Evolutionary conservation across 805 yeast species (phyloP).

Genomic region (Kazachstania africana): DNA sequence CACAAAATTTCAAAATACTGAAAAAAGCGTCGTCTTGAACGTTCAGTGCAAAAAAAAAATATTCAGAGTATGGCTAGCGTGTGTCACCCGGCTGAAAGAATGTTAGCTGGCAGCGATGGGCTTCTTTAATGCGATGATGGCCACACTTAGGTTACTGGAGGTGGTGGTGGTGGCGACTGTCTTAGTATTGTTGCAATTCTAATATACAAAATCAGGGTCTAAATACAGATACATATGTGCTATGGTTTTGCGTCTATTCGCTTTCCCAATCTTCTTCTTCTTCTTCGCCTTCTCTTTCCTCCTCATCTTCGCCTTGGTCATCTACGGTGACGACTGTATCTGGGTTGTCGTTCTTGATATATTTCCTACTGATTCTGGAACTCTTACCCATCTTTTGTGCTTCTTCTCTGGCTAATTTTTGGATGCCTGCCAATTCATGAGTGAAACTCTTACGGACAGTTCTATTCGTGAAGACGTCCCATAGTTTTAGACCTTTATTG

Average conservation of each 20-base stretch:
- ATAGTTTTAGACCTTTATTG: conserved; percentile 69
- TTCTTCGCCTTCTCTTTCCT: conserved; percentile 24
- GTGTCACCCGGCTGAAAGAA: too few species aligned
- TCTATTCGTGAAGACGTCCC: conserved; percentile 82
- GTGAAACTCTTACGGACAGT: conserved; percentile 64
- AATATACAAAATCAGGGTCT: too few species aligned
- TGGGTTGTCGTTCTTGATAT: conserved; percentile 33
- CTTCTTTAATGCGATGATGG: too few species aligned
- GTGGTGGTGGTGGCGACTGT: too few species aligned
- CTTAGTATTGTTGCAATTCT: too few species aligned
- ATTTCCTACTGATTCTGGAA: conserved; percentile 68
- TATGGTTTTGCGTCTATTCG: too few species aligned
- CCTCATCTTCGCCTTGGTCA: conserved; percentile 52
- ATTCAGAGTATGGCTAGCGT: too few species aligned
- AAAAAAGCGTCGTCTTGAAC: not conserved
- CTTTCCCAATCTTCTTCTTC: too few species aligned
- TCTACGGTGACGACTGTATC: conserved; percentile 56
- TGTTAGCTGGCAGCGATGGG: too few species aligned
- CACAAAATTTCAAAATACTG: not conserved
- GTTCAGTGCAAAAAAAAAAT: conserved; percentile 6
- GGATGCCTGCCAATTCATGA: conserved; percentile 42
- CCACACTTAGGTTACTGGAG: too few species aligned
- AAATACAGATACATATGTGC: too few species aligned
- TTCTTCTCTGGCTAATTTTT: conserved; percentile 43
- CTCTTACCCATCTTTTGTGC: conserved; percentile 46